These are phyloP conservation scores for Triadica sebifera DNA, from an alignment of 345 rosid genomes.

Conservation along the genomic window DNA sequence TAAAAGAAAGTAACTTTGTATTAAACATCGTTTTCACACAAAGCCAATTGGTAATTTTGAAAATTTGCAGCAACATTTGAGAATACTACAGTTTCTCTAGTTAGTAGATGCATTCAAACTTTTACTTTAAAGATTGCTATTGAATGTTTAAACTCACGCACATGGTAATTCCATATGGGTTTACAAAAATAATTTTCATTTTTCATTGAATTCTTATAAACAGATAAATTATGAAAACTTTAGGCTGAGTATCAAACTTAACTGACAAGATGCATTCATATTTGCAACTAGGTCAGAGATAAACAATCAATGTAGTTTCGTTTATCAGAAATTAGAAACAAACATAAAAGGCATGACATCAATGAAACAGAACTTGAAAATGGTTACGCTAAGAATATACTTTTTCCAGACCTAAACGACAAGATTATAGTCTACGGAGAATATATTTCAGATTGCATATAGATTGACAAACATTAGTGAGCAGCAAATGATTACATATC, in stretches of 20 bases:
- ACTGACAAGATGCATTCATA: not conserved
- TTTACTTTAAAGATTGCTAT: too few relatives aligned
- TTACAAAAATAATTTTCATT: not conserved
- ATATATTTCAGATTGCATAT: not conserved
- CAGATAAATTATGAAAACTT: not conserved
- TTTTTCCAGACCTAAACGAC: not conserved
- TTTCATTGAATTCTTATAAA: not conserved
- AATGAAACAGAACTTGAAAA: slow-evolving; percentile 3
- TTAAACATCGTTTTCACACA: not conserved
- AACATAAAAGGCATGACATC: slow-evolving; percentile 11
- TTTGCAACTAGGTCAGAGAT: not conserved
- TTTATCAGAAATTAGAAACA: not conserved
- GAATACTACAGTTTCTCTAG: not conserved
- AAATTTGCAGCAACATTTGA: not conserved
- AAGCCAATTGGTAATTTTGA: not conserved
- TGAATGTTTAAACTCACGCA: too few relatives aligned
- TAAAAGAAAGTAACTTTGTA: not conserved
- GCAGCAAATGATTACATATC: not conserved
- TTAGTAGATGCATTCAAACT: not conserved
- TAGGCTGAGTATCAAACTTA: not conserved
- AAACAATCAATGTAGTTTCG: not conserved
- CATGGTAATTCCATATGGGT: not conserved
- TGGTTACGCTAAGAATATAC: not conserved
- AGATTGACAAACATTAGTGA: not conserved
- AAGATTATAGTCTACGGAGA: not conserved